A percentile compares a stretch with the other conserved stretches of the same genome.
Conservation (phyloP, 371 early-diverging fungal genomes). For the Rhizopus delemar region DNA sequence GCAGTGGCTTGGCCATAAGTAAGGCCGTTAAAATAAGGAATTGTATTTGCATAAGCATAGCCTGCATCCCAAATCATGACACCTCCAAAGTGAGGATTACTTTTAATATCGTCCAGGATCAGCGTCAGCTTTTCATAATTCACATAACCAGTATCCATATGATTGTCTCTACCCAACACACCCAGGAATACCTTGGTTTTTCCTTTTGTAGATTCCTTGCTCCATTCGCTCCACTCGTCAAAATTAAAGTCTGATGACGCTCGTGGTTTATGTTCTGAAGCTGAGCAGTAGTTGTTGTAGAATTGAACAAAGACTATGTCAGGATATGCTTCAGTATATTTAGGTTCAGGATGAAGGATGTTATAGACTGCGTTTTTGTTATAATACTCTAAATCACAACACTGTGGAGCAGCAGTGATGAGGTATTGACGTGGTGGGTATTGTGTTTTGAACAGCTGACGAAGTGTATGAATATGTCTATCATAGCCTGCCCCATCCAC, state of each 20-base stretch:
- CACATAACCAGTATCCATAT: slow-evolving; percentile 59
- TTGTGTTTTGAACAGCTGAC: slow-evolving; percentile 41
- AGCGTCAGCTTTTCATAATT: slow-evolving; percentile 37
- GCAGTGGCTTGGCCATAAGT: slow-evolving; percentile 35
- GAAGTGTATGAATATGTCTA: slow-evolving; percentile 29
- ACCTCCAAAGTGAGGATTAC: slow-evolving; percentile 57
- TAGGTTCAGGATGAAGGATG: slow-evolving; percentile 37
- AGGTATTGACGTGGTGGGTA: slow-evolving; percentile 35
- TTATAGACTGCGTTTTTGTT: slow-evolving; percentile 44
- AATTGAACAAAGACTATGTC: slow-evolving; percentile 76
- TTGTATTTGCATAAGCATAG: slow-evolving; percentile 42
- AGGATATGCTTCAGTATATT: slow-evolving; percentile 36
- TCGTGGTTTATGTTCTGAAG: slow-evolving; percentile 31
- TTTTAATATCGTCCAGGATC: slow-evolving; percentile 39
- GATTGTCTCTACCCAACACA: slow-evolving; percentile 52
- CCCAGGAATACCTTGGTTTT: slow-evolving; percentile 55
- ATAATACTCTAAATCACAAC: slow-evolving; percentile 58
- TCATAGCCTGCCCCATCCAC: slow-evolving; percentile 31
- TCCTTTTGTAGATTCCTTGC: slow-evolving; percentile 23
- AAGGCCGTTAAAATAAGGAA: slow-evolving; percentile 18
- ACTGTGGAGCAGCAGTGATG: slow-evolving; percentile 60
- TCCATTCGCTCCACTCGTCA: slow-evolving; percentile 57
- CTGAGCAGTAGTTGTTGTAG: slow-evolving; percentile 70
- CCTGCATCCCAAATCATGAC: slow-evolving; percentile 73
- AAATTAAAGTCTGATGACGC: slow-evolving; percentile 54